These are phyloP conservation scores for Saksenaea vasiformis DNA, from an alignment of 371 early-diverging fungal species.

Conservation along the genomic window DNA sequence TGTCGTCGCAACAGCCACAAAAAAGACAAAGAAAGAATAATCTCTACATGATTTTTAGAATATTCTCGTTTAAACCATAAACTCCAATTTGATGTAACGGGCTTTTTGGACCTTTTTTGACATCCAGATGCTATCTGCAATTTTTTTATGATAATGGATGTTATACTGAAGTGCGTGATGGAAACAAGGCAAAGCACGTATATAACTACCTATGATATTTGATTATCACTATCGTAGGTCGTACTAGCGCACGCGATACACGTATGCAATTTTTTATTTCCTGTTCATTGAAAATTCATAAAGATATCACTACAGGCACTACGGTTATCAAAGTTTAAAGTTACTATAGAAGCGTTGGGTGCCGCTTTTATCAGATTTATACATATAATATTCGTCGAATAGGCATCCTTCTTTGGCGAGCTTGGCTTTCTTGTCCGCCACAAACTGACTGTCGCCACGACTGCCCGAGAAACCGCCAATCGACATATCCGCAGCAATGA, in stretches of 20 bases:
- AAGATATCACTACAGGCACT: not conserved
- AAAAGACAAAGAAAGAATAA: conserved; percentile 13
- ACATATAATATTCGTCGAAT: conserved; percentile 64
- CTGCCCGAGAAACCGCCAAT: conserved; percentile 80
- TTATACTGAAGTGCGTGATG: no score
- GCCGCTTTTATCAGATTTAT: conserved; percentile 46
- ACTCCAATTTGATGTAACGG: not conserved
- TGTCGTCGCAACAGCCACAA: not conserved
- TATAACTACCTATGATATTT: no score
- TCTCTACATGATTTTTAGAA: not conserved
- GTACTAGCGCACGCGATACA: no score
- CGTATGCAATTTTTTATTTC: no score
- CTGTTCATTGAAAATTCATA: no score
- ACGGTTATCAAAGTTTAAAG: conserved; percentile 30
- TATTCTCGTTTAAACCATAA: not conserved
- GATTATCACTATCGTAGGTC: no score
- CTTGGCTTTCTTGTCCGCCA: conserved; percentile 70
- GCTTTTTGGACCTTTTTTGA: not conserved
- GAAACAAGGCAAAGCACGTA: no score
- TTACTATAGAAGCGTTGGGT: conserved; percentile 48
- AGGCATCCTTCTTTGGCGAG: conserved; percentile 66
- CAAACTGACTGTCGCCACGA: conserved; percentile 57
- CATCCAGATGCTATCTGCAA: not conserved
- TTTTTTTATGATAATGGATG: not conserved
- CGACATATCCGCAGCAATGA: conserved; percentile 64